Evolutionary conservation across 306 rosid genomes (phyloP), one percentile per base, ranked within the genome.

Genomic region (Astragalus glycyphyllos): DNA sequence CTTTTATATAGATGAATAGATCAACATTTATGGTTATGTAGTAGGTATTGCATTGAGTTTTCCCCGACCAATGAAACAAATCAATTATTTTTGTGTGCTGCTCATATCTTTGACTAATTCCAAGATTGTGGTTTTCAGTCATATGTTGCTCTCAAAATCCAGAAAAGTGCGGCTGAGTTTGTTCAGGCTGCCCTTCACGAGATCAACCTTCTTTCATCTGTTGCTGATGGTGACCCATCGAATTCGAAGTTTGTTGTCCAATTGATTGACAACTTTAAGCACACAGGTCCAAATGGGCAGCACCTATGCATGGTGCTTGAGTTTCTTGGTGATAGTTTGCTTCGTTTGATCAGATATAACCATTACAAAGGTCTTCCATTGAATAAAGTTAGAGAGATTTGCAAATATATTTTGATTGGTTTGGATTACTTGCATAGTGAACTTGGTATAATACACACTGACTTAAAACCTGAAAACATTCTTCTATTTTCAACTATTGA

Each of bases 221-320:
- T 93, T 80, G 81, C 97, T 4, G 74, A 85, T 10, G 79, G 91
- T 10, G 87, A 90, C 46, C 96, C 93, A 5, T 61, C 84, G 20
- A 85, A 87, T 81, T 88, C 96, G 13, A 88, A 87, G 88, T 93
- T 60, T 77, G 87, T 93, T 51, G 88, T 90, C 65, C 87, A 86
- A 16, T 88, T 93, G 73, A 78, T 93, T 11, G 98, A 93, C 79
- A 87, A 90, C 74, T 93, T 93, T 83, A 93, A 93, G 87, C 98
- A 90, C 41, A 37, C 83, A 6, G 98, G 98, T 72, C 98, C 98
- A 60, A 93, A 93, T 58, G 98, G 98, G 74, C 97, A 93, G 82
- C 98, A 93, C 79, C 91, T 76, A 8, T 93, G 98, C 78, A 92
- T 92, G 98, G 98, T 92, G 80, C 98, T 92, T 32, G 97, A 90